These are phyloP conservation scores for Lyophyllum decastes DNA, from an alignment of 768 basidiomycete genomes.

Conservation along the genomic window DNA sequence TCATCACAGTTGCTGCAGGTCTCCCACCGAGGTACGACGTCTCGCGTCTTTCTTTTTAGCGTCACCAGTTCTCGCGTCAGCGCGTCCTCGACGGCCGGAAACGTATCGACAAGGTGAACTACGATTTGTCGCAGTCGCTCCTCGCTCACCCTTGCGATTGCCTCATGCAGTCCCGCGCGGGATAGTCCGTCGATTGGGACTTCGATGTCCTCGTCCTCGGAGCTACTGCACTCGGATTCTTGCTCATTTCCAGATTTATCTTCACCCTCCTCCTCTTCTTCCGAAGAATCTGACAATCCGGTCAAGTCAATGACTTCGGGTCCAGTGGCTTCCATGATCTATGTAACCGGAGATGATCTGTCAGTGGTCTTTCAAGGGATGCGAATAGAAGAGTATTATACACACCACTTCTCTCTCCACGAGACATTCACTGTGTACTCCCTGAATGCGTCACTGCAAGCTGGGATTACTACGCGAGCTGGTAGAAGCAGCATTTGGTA, in stretches of 20 bases:
- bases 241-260: conserved; percentile 22
- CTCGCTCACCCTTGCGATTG: conserved; percentile 44
- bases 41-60: conserved; percentile 32
- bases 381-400: background rate
- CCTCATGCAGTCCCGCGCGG: conserved; percentile 41
- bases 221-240: conserved; percentile 25
- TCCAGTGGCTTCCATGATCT: conserved; percentile 27
- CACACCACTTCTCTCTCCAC: conserved; percentile 5
- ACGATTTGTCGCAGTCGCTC: conserved; percentile 44
- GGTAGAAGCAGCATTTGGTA: background rate
- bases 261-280: conserved; percentile 23
- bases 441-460: background rate
- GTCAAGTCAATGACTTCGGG: conserved; percentile 49
- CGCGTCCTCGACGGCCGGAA: conserved; percentile 42
- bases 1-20: conserved; percentile 47
- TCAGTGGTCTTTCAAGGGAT: conserved; percentile 1
- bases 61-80: conserved; percentile 46
- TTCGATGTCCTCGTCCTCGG: conserved; percentile 31
- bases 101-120: conserved; percentile 35
- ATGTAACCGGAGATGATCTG: conserved; percentile 5
- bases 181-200: conserved; percentile 40
- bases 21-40: conserved; percentile 45
- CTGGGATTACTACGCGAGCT: background rate
- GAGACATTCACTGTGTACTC: conserved; percentile 2
- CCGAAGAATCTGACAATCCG: conserved; percentile 36